Percentiles rank a stretch among this genome's conserved stretches.
Conservation (phyloP, 768 basidiomycete genomes). For the Serendipita sp. region DNA sequence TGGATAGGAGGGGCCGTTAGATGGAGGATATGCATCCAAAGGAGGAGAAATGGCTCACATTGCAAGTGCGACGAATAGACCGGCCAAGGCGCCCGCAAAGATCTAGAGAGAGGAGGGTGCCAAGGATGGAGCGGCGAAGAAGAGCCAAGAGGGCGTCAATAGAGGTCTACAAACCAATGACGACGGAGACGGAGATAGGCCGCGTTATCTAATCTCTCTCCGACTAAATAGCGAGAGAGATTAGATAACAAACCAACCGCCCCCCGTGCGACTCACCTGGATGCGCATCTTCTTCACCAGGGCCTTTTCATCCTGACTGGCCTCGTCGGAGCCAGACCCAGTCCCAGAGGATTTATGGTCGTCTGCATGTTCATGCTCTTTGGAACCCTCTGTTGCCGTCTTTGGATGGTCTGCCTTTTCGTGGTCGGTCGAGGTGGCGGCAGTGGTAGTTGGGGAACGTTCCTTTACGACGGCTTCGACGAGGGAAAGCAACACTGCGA, state of each 20-base stretch:
- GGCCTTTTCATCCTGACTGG: conserved; percentile 7
- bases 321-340: conserved; percentile 7
- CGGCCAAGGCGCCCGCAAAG: conserved; percentile 54
- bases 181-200: neutral
- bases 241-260: neutral
- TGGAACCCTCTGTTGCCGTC: neutral
- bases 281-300: conserved; percentile 15
- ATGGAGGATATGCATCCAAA: too few relatives aligned
- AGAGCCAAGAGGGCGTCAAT: neutral
- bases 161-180: neutral
- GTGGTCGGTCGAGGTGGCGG: conserved; percentile 6
- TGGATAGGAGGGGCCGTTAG: neutral
- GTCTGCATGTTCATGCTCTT: conserved; percentile 14
- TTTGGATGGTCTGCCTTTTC: conserved; percentile 6
- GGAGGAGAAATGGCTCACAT: conserved; percentile 27
- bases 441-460: conserved; percentile 2
- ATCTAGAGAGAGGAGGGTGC: conserved; percentile 34
- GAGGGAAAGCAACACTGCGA: conserved; percentile 80
- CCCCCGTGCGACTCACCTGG: conserved; percentile 17
- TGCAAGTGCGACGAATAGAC: conserved; percentile 62
- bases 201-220: too few relatives aligned
- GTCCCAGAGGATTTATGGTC: too few relatives aligned
- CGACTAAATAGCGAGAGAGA: too few relatives aligned
- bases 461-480: conserved; percentile 62
- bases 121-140: neutral